Evolutionary conservation across 1,284 basidiomycete species (phyloP), one percentile per base, ranked within the genome.

Genomic region (Marasmius sp.): DNA sequence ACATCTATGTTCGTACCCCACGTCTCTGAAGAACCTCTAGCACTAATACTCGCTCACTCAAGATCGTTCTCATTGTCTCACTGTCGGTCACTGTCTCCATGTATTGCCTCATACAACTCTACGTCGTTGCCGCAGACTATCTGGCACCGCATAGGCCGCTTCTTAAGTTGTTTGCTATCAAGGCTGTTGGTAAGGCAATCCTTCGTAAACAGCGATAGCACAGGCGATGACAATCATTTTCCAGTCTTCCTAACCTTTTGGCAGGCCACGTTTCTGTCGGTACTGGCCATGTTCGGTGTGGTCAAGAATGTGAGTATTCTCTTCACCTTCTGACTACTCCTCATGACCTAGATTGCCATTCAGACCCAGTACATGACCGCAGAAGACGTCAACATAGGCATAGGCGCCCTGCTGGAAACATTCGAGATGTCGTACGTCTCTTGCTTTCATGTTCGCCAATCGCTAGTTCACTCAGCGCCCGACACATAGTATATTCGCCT

Each of bases 61-160:
- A 89, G 88, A 85, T 91, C 62, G 79, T 81, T 0, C 70, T 83
- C 14, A 75, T 89, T 63, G 85, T 92, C 56, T 89, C 88, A 0
- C 71, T 91, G 48, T 92, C 89, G 0, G 91, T 94, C n/a, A 83
- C 90, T 0, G 70, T 92, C 43, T 89, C 90, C 45, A 92, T 93
- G 89, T 93, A 91, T 72, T 91, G 88, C 69, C 75, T 93, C 57
- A 76, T 93, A n/a, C 90, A 92, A 71, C 75, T 93, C 20, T 93
- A 92, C 69, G 67, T 91, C 18, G 76, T 84, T 1, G 80, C 93
- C 10, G 74, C 85, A 5, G 74, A 74, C 18, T 76, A 85, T 55
- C 77, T 94, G 37, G 77, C 81, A 12, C 85, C 83, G 0, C 85
- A 87, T 61, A 80, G 81, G 51, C 91, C 91, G 1, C 71, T 93